Evolutionary conservation across 139 green algal species (phyloP).

Genomic region (Coccomyxa sp.): DNA sequence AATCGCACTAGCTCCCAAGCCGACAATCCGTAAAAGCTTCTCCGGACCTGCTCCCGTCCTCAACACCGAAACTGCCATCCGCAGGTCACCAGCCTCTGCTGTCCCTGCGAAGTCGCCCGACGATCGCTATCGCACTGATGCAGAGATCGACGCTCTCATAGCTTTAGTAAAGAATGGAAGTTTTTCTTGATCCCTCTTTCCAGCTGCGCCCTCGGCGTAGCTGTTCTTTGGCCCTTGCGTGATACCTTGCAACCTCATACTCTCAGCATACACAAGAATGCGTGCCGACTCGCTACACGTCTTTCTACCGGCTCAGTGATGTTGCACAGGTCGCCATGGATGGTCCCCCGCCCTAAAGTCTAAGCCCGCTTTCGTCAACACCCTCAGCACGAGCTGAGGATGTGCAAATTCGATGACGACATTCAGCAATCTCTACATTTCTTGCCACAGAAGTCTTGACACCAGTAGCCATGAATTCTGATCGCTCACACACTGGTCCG

Average conservation of each 20-base stretch:
- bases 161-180: neutral
- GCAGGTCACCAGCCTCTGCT: neutral
- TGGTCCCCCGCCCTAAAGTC: neutral
- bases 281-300: neutral
- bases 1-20: neutral
- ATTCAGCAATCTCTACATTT: neutral
- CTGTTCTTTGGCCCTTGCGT: neutral
- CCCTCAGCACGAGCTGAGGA: neutral
- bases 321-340: neutral
- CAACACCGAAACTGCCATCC: neutral
- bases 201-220: neutral
- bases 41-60: neutral
- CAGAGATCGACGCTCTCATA: neutral
- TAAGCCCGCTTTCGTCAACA: neutral
- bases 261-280: slow-evolving; percentile 1
- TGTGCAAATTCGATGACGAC: neutral
- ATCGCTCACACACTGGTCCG: neutral
- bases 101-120: neutral
- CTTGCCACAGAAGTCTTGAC: neutral
- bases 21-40: neutral
- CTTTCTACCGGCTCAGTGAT: neutral
- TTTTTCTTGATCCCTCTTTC: neutral
- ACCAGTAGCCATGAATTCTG: neutral
- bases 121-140: neutral
- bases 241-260: neutral